These are phyloP conservation scores for Babesia ovata DNA, from an alignment of 169 alveolate genomes.

Conservation along the genomic window DNA sequence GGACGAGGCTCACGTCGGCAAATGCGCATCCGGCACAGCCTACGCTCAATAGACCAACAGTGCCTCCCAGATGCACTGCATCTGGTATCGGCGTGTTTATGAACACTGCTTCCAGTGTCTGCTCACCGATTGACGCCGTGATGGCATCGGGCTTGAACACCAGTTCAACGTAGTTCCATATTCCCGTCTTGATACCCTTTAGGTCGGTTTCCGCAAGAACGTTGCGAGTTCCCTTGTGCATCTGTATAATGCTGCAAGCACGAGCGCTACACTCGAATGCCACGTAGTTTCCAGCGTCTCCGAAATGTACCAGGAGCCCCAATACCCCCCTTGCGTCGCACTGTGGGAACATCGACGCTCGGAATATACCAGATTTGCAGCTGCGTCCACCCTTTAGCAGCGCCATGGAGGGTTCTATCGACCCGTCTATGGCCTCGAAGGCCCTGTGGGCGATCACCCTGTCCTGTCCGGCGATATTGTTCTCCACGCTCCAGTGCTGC, in stretches of 20 bases:
- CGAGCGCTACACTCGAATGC: constrained; percentile 76
- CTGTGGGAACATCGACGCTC: constrained; percentile 77
- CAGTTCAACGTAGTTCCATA: constrained; percentile 76
- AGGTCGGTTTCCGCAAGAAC: constrained; percentile 72
- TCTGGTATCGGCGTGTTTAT: constrained; percentile 70
- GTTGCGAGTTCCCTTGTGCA: constrained; percentile 68
- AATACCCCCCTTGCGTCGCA: constrained; percentile 77
- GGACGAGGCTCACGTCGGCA: constrained; percentile 71
- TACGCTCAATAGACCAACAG: constrained; percentile 78
- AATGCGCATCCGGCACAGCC: constrained; percentile 84
- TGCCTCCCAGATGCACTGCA: constrained; percentile 69
- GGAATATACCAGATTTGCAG: constrained; percentile 77
- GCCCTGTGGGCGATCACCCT: constrained; percentile 76
- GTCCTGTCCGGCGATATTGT: constrained; percentile 81
- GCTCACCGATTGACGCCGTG: constrained; percentile 75
- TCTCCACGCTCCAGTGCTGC: constrained; percentile 70
- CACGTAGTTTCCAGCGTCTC: constrained; percentile 76
- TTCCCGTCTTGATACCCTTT: constrained; percentile 60
- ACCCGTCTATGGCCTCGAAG: constrained; percentile 46
- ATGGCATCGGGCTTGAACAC: constrained; percentile 69
- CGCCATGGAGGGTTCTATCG: constrained; percentile 68
- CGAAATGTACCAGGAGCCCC: constrained; percentile 78
- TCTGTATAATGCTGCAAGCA: constrained; percentile 74
- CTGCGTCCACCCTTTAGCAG: constrained; percentile 74
- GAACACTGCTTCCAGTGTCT: constrained; percentile 60